Percentiles rank a stretch among this genome's conserved stretches.
These are phyloP conservation scores for Penicillium desertorum DNA, from an alignment of 495 filamentous ascomycete species.

Conservation along the genomic window DNA sequence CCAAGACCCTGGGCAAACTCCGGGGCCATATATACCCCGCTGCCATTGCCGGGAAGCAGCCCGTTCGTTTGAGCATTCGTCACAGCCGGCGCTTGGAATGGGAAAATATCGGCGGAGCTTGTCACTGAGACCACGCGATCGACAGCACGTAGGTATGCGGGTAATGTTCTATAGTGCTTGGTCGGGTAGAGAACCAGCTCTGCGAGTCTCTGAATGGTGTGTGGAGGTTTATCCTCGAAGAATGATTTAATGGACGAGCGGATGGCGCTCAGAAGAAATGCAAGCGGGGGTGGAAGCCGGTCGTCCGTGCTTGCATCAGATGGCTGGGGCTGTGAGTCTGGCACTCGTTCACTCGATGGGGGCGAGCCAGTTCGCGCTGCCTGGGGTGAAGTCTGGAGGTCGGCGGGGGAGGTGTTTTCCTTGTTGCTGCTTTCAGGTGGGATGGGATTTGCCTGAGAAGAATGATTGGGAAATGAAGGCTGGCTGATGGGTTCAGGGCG, in stretches of 20 bases:
- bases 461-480: slow-evolving; percentile 32
- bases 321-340: slow-evolving; percentile 51
- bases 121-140: slow-evolving; percentile 91
- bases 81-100: slow-evolving; percentile 63
- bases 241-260: slow-evolving; percentile 61
- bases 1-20: slow-evolving; percentile 52
- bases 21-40: slow-evolving; percentile 25
- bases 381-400: slow-evolving; percentile 31
- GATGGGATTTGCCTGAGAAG: slow-evolving; percentile 33
- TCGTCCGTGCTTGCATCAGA: slow-evolving; percentile 38
- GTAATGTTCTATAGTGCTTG: slow-evolving; percentile 74
- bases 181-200: slow-evolving; percentile 82
- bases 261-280: slow-evolving; percentile 63
- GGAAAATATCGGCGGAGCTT: slow-evolving; percentile 76
- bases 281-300: slow-evolving; percentile 61
- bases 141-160: slow-evolving; percentile 83
- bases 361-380: slow-evolving; percentile 35
- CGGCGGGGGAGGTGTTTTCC: slow-evolving; percentile 51
- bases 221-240: slow-evolving; percentile 77
- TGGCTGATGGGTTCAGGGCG: slow-evolving; percentile 32
- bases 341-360: slow-evolving; percentile 44
- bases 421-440: slow-evolving; percentile 47
- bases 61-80: slow-evolving; percentile 50
- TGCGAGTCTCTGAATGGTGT: slow-evolving; percentile 88
- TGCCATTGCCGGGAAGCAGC: slow-evolving; percentile 34